Evolutionary conservation across 257 asterid genomes (phyloP), one percentile per base, ranked within the genome.

Genomic region (Mitragyna speciosa): DNA sequence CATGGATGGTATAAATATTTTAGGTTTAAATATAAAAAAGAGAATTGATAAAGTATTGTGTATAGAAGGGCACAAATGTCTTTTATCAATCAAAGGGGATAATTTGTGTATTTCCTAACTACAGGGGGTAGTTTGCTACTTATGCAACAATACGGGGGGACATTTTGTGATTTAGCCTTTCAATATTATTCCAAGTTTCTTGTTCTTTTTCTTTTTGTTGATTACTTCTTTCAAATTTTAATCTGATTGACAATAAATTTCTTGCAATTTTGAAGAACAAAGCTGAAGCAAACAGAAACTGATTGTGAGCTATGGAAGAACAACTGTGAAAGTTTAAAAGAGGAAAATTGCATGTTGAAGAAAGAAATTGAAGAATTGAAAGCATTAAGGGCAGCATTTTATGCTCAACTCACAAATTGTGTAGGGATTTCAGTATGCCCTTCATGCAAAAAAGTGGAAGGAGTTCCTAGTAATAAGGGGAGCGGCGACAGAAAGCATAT

Each of bases 281-380:
- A 94, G 80, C 77, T 92, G 92, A 94, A 94, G 90, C 95, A 92
- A 79, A 94, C 95, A 0, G 96, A 92, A 87, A 85, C 91, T 19
- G 94, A 92, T 67, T 87, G 89, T 76, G 95, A 89, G 75, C 85
- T 84, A 41, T 71, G 93, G 89, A 94, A 89, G 90, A 94, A 88
- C 47, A 82, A 86, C 36, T 94, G 93, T 71, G 91, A 89, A 36
- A 87, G 80, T 77, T 52, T 92, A 52, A 80, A 65, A 31, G 90
- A 92, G 10, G 97, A 94, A 70, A 92, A 92, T 6, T 76, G 82
- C 70, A 80, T 86, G 65, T 65, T 94, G 87, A 90, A 88, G 88
- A 88, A 84, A 79, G 97, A 91, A 82, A 26, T 92, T 47, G 78
- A 77, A 6, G 93, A 91, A 17, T 85, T 94, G 36, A 87, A 88